phyloP scores from a whole-genome alignment of 1,139 yeast genomes.

The Scheffersomyces stambukii region DNA sequence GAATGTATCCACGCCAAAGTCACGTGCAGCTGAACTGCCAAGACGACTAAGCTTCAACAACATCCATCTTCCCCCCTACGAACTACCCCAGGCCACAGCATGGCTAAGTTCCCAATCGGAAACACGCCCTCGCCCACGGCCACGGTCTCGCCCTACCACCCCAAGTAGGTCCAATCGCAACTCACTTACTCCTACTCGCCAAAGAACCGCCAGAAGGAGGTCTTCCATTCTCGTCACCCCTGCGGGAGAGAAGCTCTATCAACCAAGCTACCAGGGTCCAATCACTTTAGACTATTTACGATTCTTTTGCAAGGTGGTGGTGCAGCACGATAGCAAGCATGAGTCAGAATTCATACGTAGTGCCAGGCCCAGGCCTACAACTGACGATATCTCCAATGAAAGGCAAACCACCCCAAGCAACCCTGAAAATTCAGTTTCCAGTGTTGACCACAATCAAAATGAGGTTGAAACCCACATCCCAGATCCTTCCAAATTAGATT shows the following conservation, averaged over 20 bases:
- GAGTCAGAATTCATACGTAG: too few species aligned
- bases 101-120: conserved; percentile 1
- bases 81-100: conserved; percentile 3
- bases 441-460: neutral
- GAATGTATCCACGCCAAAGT: too few species aligned
- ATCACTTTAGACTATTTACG: conserved; percentile 36
- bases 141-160: conserved; percentile 2
- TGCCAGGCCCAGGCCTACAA: too few species aligned
- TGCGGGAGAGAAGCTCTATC: conserved; percentile 22
- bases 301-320: conserved; percentile 30
- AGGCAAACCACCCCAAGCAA: too few species aligned
- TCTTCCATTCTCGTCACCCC: conserved; percentile 15
- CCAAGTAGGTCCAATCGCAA: too few species aligned
- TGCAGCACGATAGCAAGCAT: too few species aligned
- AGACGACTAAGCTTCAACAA: conserved; percentile 2
- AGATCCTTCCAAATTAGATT: too few species aligned
- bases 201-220: conserved; percentile 4
- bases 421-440: conserved; percentile 1
- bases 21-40: conserved; percentile 1
- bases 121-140: conserved; percentile 1
- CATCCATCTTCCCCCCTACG: conserved; percentile 6
- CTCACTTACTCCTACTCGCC: conserved; percentile 3
- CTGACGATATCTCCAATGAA: too few species aligned
- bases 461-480: conserved; percentile 1
- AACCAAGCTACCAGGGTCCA: conserved; percentile 34